Evolutionary conservation across 768 basidiomycete species (phyloP).

Genomic region (Russula sp.): DNA sequence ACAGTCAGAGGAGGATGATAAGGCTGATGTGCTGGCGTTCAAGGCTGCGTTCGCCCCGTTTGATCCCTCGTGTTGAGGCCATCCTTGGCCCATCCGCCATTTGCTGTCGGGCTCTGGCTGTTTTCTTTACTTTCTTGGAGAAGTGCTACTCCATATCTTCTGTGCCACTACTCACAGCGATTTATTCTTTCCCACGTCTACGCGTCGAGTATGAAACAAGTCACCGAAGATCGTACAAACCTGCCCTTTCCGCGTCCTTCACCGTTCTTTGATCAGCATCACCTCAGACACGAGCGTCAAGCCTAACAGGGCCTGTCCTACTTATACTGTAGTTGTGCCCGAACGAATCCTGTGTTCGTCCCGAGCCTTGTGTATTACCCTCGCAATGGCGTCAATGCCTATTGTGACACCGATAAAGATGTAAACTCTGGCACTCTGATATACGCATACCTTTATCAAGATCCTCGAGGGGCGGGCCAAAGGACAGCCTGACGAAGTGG

Average conservation of each 20-base stretch:
- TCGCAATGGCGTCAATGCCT: constrained; percentile 83
- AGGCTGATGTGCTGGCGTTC: constrained; percentile 74
- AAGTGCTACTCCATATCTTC: neutral
- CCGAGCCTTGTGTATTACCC: constrained; percentile 66
- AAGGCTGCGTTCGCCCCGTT: constrained; percentile 77
- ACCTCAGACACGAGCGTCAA: neutral
- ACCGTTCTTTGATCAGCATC: neutral
- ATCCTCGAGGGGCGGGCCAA: constrained; percentile 75
- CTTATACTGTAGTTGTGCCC: constrained; percentile 70
- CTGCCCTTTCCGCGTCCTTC: neutral
- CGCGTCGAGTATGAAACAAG: neutral
- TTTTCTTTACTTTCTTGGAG: neutral
- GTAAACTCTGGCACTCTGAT: neutral
- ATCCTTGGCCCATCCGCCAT: neutral
- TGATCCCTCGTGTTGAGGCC: constrained; percentile 42
- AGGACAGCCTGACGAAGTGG: constrained; percentile 82
- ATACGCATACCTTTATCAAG: constrained; percentile 59
- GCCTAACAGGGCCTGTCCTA: constrained; percentile 31
- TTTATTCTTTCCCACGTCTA: neutral
- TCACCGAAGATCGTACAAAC: neutral
- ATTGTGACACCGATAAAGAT: neutral
- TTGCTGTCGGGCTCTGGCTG: neutral
- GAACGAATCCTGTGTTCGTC: constrained; percentile 52
- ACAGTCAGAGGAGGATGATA: constrained; percentile 80
- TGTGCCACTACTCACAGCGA: neutral